Evolutionary conservation across 1,284 basidiomycete genomes (phyloP).

Genomic region (Mycosarcoma mackinlayi): DNA sequence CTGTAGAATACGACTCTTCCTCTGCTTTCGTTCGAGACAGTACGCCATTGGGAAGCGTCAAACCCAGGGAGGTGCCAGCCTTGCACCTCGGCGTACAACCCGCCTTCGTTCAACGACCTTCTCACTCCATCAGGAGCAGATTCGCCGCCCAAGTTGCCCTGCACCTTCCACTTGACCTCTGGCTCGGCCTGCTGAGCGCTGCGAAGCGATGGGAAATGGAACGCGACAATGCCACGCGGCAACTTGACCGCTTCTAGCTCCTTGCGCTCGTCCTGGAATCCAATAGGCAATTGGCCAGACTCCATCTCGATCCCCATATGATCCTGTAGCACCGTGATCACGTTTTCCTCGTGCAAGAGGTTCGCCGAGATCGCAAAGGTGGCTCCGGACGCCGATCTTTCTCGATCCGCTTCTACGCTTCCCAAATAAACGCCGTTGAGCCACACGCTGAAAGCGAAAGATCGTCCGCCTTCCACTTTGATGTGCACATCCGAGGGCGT

Average conservation of each 20-base stretch:
- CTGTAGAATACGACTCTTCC: constrained; percentile 80
- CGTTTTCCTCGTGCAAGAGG: constrained; percentile 74
- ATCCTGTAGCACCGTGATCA: constrained; percentile 80
- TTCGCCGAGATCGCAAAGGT: constrained; percentile 72
- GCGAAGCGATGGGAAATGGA: constrained; percentile 72
- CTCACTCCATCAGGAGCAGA: constrained; percentile 79
- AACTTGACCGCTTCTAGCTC: constrained; percentile 72
- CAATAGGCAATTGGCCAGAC: constrained; percentile 43
- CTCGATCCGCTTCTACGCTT: constrained; percentile 69
- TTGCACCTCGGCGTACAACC: constrained; percentile 78
- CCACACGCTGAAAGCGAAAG: constrained; percentile 82
- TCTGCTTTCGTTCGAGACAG: constrained; percentile 63
- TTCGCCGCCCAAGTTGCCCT: constrained; percentile 83
- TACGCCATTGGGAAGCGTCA: constrained; percentile 75
- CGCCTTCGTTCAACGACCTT: constrained; percentile 81
- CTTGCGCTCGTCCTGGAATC: constrained; percentile 18
- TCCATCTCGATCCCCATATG: constrained; percentile 79
- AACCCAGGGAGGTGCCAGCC: constrained; percentile 86
- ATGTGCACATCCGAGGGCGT: constrained; percentile 74
- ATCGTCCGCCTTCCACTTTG: constrained; percentile 80
- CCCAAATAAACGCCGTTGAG: constrained; percentile 79
- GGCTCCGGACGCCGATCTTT: constrained; percentile 38
- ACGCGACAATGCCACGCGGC: constrained; percentile 77
- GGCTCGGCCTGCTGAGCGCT: constrained; percentile 8
- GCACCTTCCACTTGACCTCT: constrained; percentile 79